phyloP scores from a whole-genome alignment of 2,329 filamentous ascomycete species.

The Pestalotiopsis sp. region DNA sequence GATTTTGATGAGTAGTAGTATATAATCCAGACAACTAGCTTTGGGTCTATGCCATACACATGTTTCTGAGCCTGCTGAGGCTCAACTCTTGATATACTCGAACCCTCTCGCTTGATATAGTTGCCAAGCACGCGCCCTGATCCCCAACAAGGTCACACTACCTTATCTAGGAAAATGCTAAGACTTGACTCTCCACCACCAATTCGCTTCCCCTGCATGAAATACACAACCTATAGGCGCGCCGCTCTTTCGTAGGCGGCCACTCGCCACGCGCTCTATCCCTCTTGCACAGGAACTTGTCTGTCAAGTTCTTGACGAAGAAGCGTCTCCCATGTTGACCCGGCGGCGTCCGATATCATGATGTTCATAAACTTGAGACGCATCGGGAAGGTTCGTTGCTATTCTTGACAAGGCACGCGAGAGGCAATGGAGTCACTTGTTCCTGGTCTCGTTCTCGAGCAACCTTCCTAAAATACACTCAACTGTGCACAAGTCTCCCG shows the following conservation, averaged over 20 bases:
- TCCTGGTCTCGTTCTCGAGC: not conserved
- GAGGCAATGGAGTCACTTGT: not conserved
- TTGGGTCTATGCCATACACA: no score
- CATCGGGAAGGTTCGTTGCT: conserved; percentile 5
- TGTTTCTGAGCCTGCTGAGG: not conserved
- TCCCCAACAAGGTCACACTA: not conserved
- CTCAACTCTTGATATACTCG: not conserved
- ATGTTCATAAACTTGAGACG: not conserved
- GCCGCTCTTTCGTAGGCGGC: not conserved
- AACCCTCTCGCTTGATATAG: not conserved
- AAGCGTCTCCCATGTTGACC: not conserved
- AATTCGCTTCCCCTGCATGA: conserved; percentile 5
- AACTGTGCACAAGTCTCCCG: not conserved
- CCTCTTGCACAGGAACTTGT: not conserved
- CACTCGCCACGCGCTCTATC: conserved; percentile 1
- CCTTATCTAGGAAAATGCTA: conserved; percentile 10
- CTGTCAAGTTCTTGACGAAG: not conserved
- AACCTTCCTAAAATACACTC: conserved; percentile 4
- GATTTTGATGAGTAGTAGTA: not conserved
- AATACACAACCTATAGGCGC: not conserved
- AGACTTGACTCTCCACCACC: conserved; percentile 8
- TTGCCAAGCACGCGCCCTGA: conserved; percentile 1
- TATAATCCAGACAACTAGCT: not conserved
- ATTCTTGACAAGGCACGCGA: not conserved
- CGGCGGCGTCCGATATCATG: conserved; percentile 4